Percentiles rank a stretch among this genome's conserved stretches.
Conservation (phyloP, 192 early-diverging fungal species). For the Podila horticola region DNA sequence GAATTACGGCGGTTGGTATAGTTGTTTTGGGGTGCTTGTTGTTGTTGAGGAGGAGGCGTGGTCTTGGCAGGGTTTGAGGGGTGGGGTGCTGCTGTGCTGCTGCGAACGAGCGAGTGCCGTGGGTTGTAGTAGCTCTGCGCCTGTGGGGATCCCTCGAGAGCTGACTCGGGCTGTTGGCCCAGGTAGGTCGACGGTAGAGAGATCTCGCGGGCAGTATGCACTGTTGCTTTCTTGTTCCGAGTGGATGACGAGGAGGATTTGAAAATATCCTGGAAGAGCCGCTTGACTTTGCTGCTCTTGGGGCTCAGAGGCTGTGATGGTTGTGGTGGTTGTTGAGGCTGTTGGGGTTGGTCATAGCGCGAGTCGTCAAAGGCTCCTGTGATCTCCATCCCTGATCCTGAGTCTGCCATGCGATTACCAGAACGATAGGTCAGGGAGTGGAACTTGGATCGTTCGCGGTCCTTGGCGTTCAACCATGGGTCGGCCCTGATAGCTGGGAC, state of each 20-base stretch:
- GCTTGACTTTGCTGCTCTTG: slow-evolving; percentile 16
- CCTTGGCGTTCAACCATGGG: not conserved
- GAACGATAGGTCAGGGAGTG: not conserved
- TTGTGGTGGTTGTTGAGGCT: not conserved
- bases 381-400: not conserved
- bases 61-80: not conserved
- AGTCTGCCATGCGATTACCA: not conserved
- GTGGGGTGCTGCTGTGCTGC: not conserved
- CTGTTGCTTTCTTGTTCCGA: not conserved
- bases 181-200: not conserved
- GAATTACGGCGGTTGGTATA: too few species aligned
- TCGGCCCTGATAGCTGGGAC: not conserved
- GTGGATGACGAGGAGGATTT: slow-evolving; percentile 4
- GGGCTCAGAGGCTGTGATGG: not conserved
- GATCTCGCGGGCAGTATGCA: not conserved
- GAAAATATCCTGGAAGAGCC: slow-evolving; percentile 35
- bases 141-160: not conserved
- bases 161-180: not conserved
- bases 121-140: not conserved
- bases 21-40: too few species aligned
- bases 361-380: not conserved
- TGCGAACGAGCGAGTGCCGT: not conserved
- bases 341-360: not conserved
- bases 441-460: not conserved
- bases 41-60: not conserved